Conservation (phyloP, 129 eudicot genomes). For the Rutidosis leptorrhynchoides region DNA sequence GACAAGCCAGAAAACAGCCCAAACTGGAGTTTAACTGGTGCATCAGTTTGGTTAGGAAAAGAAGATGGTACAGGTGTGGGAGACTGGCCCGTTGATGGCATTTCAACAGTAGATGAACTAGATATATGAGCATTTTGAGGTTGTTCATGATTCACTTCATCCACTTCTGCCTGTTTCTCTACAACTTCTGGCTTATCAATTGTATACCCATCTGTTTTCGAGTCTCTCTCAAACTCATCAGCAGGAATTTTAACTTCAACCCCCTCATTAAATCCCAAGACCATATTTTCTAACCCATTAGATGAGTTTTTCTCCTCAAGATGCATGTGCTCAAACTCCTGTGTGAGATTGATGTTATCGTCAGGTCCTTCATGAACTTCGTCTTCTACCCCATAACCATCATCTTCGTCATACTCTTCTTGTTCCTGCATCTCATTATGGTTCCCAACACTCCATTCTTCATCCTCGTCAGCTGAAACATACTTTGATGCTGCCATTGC, state of each 20-base stretch:
- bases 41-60: slow-evolving; percentile 47
- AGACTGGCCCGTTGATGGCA: slow-evolving; percentile 36
- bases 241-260: slow-evolving; percentile 78
- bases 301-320: slow-evolving; percentile 50
- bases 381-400: slow-evolving; percentile 81
- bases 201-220: slow-evolving; percentile 31
- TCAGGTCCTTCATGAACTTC: slow-evolving; percentile 76
- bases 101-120: slow-evolving; percentile 35
- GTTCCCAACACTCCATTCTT: slow-evolving; percentile 75
- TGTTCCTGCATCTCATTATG: slow-evolving; percentile 69
- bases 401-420: slow-evolving; percentile 92
- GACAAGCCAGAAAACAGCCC: slow-evolving; percentile 96
- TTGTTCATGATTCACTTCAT: slow-evolving; percentile 39
- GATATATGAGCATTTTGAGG: slow-evolving; percentile 30
- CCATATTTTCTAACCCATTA: slow-evolving; percentile 51
- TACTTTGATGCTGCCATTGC: slow-evolving; percentile 37
- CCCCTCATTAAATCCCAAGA: slow-evolving; percentile 87
- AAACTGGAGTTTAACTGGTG: slow-evolving; percentile 83
- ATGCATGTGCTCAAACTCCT: slow-evolving; percentile 58
- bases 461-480: slow-evolving; percentile 66
- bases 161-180: slow-evolving; percentile 40
- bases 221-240: slow-evolving; percentile 61
- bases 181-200: slow-evolving; percentile 38
- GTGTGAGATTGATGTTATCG: slow-evolving; percentile 50
- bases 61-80: slow-evolving; percentile 42